Conservation (phyloP, 169 alveolate genomes). For the Ichthyophthirius multifiliis region DNA sequence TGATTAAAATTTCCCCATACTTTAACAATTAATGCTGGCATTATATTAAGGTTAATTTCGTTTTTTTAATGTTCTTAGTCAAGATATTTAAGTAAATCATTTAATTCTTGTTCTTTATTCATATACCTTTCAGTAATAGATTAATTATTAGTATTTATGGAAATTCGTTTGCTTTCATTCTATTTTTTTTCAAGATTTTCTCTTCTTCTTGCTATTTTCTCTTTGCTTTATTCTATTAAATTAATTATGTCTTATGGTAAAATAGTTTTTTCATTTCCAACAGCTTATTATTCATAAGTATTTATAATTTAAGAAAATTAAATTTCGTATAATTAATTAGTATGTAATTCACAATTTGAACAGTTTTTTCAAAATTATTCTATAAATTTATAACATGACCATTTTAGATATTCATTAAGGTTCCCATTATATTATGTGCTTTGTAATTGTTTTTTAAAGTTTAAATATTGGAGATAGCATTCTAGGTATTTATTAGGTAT, state of each 20-base stretch:
- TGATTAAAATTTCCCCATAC: conserved; percentile 37
- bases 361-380: conserved; percentile 9
- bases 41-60: background rate
- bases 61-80: conserved; percentile 15
- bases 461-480: conserved; percentile 36
- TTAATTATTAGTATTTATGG: no score
- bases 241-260: conserved; percentile 7
- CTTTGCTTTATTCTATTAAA: conserved; percentile 6
- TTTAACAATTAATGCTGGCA: conserved; percentile 43
- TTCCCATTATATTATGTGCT: conserved; percentile 1
- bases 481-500: background rate
- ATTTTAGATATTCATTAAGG: conserved; percentile 7
- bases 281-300: background rate
- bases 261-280: background rate
- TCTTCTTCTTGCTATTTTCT: conserved; percentile 11
- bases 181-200: conserved; percentile 20
- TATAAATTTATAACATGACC: background rate
- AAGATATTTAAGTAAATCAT: conserved; percentile 7
- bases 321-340: background rate
- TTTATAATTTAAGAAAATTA: background rate
- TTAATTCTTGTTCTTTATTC: background rate
- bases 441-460: conserved; percentile 35
- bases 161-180: background rate
- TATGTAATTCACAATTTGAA: background rate
- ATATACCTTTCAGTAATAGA: background rate